These are phyloP conservation scores for Brassica cretica DNA, from an alignment of 345 rosid genomes.

Conservation along the genomic window DNA sequence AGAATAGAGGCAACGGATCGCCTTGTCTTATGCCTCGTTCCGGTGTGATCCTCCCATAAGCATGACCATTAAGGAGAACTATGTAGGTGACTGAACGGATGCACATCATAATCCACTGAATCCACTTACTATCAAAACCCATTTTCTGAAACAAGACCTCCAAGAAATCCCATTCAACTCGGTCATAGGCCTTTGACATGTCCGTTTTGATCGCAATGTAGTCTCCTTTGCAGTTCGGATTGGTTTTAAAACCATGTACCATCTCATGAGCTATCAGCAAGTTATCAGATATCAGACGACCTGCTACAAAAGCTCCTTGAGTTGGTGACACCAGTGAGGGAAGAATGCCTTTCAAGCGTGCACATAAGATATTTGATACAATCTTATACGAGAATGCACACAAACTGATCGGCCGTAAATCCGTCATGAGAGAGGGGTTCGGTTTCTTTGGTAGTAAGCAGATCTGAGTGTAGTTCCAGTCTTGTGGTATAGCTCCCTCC, in stretches of 20 bases:
- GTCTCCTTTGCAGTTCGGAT: not conserved
- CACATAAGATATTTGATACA: no score
- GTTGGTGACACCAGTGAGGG: not conserved
- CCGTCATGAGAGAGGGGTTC: not conserved
- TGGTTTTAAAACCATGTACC: not conserved
- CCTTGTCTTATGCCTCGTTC: not conserved
- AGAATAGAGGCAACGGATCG: no score
- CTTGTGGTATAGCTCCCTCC: not conserved
- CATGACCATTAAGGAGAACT: not conserved
- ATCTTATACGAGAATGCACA: no score
- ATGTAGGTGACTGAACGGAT: not conserved
- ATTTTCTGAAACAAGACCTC: not conserved
- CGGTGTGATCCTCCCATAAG: not conserved
- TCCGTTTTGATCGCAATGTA: not conserved
- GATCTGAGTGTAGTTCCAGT: not conserved
- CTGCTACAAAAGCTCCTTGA: not conserved
- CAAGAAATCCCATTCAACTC: not conserved
- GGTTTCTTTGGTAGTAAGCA: not conserved
- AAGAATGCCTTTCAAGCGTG: not conserved
- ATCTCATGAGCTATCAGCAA: not conserved
- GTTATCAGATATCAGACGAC: not conserved
- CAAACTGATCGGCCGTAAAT: no score
- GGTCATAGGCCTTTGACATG: not conserved
- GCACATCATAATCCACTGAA: not conserved
- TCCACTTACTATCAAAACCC: not conserved